Conservation (phyloP, 768 basidiomycete genomes). For the Gyrodon lividus region DNA sequence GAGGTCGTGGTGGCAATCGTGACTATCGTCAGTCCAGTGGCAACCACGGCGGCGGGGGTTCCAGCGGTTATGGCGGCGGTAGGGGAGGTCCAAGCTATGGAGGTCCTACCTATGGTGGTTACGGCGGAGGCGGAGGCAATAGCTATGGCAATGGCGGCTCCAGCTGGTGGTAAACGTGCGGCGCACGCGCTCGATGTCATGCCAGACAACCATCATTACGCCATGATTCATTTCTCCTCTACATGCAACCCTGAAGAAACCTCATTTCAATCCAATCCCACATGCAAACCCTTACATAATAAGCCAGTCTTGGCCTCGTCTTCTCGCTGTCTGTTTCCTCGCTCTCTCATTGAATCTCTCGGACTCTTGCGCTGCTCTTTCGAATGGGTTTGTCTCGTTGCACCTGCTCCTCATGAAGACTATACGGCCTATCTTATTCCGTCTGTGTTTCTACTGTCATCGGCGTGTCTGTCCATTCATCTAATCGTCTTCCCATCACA, state of each 20-base stretch:
- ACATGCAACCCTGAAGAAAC: conserved; percentile 15
- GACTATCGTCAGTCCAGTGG: conserved; percentile 33
- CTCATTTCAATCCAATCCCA: conserved; percentile 16
- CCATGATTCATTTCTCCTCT: conserved; percentile 3
- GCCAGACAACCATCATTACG: conserved; percentile 7
- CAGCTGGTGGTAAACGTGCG: conserved; percentile 48
- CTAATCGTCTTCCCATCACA: conserved; percentile 7
- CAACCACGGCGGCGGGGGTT: conserved; percentile 30
- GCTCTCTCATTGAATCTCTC: conserved; percentile 34
- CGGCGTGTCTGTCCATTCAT: conserved; percentile 28
- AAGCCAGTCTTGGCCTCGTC: conserved; percentile 14
- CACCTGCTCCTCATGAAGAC: conserved; percentile 48
- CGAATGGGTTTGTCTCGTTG: conserved; percentile 55
- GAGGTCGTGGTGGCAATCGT: conserved; percentile 37
- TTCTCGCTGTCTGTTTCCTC: conserved; percentile 22
- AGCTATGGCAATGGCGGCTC: conserved; percentile 33
- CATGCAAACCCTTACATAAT: conserved; percentile 27
- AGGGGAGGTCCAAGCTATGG: conserved; percentile 49
- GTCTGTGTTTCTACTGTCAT: conserved; percentile 39
- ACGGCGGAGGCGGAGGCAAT: conserved; percentile 26
- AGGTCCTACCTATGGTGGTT: conserved; percentile 28
- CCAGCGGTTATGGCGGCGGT: conserved; percentile 35
- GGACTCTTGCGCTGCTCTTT: conserved; percentile 66
- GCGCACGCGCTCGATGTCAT: conserved; percentile 4
- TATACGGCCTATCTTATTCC: conserved; percentile 41